phyloP scores from a whole-genome alignment of 2,329 filamentous ascomycete species.

The Pseudogymnoascus destructans region DNA sequence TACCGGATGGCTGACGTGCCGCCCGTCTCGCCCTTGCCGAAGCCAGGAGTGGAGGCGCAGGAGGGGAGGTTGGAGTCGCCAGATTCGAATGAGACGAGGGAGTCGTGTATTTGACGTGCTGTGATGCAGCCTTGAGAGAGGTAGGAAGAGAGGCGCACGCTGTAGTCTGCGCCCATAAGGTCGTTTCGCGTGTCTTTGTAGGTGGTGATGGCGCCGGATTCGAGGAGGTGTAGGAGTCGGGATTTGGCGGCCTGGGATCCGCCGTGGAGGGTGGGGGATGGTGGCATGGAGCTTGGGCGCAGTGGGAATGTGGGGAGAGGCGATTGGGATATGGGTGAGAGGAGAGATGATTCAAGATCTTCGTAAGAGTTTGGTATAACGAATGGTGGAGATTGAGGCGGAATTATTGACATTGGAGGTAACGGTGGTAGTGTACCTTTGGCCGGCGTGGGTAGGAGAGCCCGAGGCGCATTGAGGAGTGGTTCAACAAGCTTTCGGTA shows the following conservation, averaged over 20 bases:
- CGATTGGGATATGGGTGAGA: constrained; percentile 41
- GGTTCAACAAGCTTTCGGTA: constrained; percentile 65
- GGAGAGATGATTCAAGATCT: constrained; percentile 39
- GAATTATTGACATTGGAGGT: constrained; percentile 36
- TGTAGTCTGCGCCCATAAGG: constrained; percentile 55
- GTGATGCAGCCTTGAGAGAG: constrained; percentile 61
- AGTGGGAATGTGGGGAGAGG: constrained; percentile 37
- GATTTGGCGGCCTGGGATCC: constrained; percentile 49
- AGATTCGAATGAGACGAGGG: constrained; percentile 56
- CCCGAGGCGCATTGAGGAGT: constrained; percentile 49
- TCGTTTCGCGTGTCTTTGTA: constrained; percentile 65
- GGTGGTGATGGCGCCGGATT: constrained; percentile 42
- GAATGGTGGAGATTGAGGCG: constrained; percentile 50
- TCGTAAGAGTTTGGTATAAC: constrained; percentile 43
- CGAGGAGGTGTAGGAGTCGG: constrained; percentile 47
- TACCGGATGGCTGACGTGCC: constrained; percentile 58
- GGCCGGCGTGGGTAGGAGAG: constrained; percentile 39
- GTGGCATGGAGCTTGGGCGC: constrained; percentile 39
- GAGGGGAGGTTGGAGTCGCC: constrained; percentile 30
- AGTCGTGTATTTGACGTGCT: constrained; percentile 56
- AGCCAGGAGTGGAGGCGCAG: constrained; percentile 30
- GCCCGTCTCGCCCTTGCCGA: constrained; percentile 56
- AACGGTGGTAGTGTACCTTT: constrained; percentile 41
- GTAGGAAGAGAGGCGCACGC: constrained; percentile 63
- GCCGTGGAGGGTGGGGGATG: constrained; percentile 54